Conservation (phyloP, 306 rosid genomes). For the Fagus crenata region DNA sequence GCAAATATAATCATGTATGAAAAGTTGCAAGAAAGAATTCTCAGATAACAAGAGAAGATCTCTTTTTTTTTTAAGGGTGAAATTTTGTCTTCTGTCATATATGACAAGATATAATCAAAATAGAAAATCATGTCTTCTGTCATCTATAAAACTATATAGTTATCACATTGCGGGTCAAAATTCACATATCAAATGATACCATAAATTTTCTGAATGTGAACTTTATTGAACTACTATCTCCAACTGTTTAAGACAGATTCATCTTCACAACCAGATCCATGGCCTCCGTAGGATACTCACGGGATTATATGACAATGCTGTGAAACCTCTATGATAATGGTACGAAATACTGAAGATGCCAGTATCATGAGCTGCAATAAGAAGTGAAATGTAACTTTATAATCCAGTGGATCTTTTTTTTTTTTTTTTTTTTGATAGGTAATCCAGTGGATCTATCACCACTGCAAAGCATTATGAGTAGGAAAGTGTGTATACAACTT, state of each 20-base stretch:
- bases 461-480: conserved; percentile 10
- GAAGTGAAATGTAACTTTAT: background rate
- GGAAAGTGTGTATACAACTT: conserved; percentile 19
- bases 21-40: background rate
- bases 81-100: background rate
- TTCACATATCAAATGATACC: background rate
- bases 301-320: background rate
- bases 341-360: background rate
- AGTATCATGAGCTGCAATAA: background rate
- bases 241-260: background rate
- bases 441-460: background rate
- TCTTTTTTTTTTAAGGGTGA: background rate
- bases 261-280: background rate
- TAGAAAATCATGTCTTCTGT: background rate
- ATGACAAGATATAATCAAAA: background rate
- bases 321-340: background rate
- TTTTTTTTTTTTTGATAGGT: too few species aligned
- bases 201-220: background rate
- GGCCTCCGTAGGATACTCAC: background rate
- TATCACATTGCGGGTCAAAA: background rate
- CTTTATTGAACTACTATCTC: background rate
- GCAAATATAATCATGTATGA: background rate
- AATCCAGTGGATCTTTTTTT: background rate
- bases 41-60: background rate
- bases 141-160: background rate